These are phyloP conservation scores for Phytophthora fragariaefolia DNA, from an alignment of 352 stramenopile species.

Conservation along the genomic window DNA sequence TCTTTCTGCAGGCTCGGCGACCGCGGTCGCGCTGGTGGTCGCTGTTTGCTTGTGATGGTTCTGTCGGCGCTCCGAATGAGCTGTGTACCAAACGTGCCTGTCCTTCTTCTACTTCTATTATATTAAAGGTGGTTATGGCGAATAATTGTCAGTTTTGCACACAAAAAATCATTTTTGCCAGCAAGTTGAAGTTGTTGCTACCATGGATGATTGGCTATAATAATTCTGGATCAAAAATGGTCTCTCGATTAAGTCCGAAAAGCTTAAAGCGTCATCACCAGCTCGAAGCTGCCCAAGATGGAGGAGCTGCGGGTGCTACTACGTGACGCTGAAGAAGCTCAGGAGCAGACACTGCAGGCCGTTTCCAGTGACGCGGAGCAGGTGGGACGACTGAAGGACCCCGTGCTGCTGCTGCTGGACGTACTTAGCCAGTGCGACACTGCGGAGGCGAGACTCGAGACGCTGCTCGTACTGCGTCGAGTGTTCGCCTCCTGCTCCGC, in stretches of 20 bases:
- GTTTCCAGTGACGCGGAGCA: slow-evolving; percentile 30
- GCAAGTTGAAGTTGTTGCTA: neutral
- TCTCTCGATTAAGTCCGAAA: neutral
- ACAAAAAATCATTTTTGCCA: no score
- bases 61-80: no score
- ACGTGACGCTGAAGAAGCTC: slow-evolving; percentile 44
- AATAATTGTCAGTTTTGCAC: no score
- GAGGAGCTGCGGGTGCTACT: slow-evolving; percentile 46
- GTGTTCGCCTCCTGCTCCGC: slow-evolving; percentile 47
- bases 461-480: slow-evolving; percentile 47
- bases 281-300: slow-evolving; percentile 22
- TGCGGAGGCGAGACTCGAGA: slow-evolving; percentile 32
- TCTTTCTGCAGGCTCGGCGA: no score
- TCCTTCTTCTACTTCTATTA: no score
- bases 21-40: no score
- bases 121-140: no score
- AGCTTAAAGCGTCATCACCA: neutral
- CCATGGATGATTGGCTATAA: neutral
- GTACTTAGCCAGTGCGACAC: slow-evolving; percentile 46
- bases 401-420: slow-evolving; percentile 57
- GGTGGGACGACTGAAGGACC: slow-evolving; percentile 46
- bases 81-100: no score
- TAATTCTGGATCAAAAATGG: neutral
- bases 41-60: no score
- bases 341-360: slow-evolving; percentile 43